These are phyloP conservation scores for Puccinia triticina DNA, from an alignment of 1,284 basidiomycete species.

Conservation along the genomic window DNA sequence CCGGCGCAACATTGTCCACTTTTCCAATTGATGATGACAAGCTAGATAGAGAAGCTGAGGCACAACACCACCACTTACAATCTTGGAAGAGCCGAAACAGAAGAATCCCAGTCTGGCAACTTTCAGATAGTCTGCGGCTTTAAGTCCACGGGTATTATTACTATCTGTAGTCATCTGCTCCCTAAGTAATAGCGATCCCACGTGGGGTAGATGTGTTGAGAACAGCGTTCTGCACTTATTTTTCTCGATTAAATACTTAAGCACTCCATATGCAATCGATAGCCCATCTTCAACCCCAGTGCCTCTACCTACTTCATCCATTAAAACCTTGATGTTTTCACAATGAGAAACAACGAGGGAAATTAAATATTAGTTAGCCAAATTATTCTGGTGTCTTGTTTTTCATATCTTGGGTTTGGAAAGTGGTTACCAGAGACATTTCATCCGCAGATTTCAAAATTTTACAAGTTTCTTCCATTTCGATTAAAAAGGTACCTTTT, in stretches of 20 bases:
- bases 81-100: conserved; percentile 22
- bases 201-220: conserved; percentile 95
- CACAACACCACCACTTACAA: conserved; percentile 74
- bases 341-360: background rate
- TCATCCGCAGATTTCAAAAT: conserved; percentile 76
- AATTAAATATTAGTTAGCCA: background rate
- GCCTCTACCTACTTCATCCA: conserved; percentile 96
- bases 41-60: conserved; percentile 70
- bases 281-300: conserved; percentile 90
- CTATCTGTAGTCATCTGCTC: conserved; percentile 63
- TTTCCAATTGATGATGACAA: background rate
- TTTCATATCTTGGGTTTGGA: background rate
- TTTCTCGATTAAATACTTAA: conserved; percentile 76
- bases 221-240: conserved; percentile 83
- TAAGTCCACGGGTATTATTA: conserved; percentile 55
- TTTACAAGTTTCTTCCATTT: conserved; percentile 63
- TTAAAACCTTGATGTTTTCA: conserved; percentile 71
- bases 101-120: conserved; percentile 35
- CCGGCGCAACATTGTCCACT: background rate
- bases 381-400: background rate
- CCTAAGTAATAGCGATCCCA: conserved; percentile 70
- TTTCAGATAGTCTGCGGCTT: conserved; percentile 54
- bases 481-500: conserved; percentile 75
- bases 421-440: conserved; percentile 70
- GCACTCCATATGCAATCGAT: conserved; percentile 86